Conservation (phyloP, 306 rosid genomes). For the Acacia melanoxylon region DNA sequence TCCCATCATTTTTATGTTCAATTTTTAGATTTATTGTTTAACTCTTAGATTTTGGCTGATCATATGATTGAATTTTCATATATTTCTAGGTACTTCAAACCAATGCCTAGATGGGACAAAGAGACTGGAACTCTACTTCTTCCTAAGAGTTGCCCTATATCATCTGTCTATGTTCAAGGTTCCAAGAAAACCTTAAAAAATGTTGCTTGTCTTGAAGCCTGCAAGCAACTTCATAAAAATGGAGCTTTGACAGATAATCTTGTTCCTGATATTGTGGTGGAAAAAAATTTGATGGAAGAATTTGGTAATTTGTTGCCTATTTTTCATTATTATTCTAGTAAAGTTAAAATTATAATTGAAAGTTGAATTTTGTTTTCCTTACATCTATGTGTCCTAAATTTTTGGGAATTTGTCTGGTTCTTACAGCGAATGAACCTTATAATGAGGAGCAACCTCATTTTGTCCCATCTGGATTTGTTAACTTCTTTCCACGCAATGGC, state of each 20-base stretch:
- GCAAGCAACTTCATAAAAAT: slow-evolving; percentile 75
- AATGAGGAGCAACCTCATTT: slow-evolving; percentile 59
- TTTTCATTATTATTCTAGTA: slow-evolving; percentile 20
- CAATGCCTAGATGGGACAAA: slow-evolving; percentile 72
- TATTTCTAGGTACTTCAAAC: slow-evolving; percentile 73
- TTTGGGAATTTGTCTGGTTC: slow-evolving; percentile 15
- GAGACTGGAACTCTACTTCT: slow-evolving; percentile 57
- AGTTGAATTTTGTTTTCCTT: slow-evolving; percentile 2
- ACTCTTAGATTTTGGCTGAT: slow-evolving; percentile 9
- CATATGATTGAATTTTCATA: not conserved
- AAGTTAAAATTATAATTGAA: not conserved
- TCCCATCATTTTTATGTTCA: slow-evolving; percentile 7
- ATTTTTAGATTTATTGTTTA: not conserved
- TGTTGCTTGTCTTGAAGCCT: slow-evolving; percentile 84
- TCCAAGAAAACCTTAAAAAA: slow-evolving; percentile 52
- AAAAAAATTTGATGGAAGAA: slow-evolving; percentile 57
- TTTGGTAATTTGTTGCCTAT: slow-evolving; percentile 45
- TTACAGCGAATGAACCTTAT: slow-evolving; percentile 53
- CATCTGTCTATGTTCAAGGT: slow-evolving; percentile 48
- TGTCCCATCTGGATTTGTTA: slow-evolving; percentile 52
- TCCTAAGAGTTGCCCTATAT: slow-evolving; percentile 82
- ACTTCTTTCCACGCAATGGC: slow-evolving; percentile 25
- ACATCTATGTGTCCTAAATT: not conserved
- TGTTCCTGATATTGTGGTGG: slow-evolving; percentile 65
- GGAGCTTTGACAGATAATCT: slow-evolving; percentile 91